Evolutionary conservation across 2,329 filamentous ascomycete species (phyloP), one percentile per base, ranked within the genome.

Genomic region (Exophiala aquamarina): DNA sequence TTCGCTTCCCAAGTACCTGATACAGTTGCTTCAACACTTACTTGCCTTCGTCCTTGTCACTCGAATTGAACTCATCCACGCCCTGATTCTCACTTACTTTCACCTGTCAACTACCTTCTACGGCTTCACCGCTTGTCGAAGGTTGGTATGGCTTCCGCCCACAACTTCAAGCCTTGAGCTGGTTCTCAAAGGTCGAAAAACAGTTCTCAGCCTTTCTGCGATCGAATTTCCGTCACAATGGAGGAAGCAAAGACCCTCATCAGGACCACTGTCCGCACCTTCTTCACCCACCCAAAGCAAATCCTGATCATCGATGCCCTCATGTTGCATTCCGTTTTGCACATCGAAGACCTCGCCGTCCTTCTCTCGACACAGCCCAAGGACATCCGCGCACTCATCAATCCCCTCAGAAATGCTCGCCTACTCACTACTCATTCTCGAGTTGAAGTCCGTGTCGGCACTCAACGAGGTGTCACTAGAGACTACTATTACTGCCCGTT

Each of bases 401-500:
- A 86, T 50, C 86, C 83, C 60, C 78, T 98, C 42, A 83, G 83
- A 59, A 90, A 95, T 65, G 89, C 94, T 63, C 86, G 92, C 44
- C 83, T 98, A 61, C 74, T 97, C 49, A 58, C 49, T 62, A 88
- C 79, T 61, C 84, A 84, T 66, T 83, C 84, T 23, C 84, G 89
- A 51, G 81, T 84, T 40, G 90, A 95, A 65, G 73, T 87, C 45
- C 84, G 85, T 57, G 87, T 91, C 63, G 89, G 88, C 41, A 87
- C 90, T 50, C 85, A 87, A 48, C 84, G 90, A 42, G 86, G 89
- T 4, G 84, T 87, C 57, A 90, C 86, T 64, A 82, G 89, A 61
- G 95, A 92, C 54, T 98, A 95, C 77, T 98, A 95, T 73, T 98
- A 89, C 70, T 92, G 98, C 65, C 91, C 96, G 66, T 94, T 94